These are phyloP conservation scores for Cryptosporidium sp. DNA, from an alignment of 169 alveolate genomes.

Conservation along the genomic window DNA sequence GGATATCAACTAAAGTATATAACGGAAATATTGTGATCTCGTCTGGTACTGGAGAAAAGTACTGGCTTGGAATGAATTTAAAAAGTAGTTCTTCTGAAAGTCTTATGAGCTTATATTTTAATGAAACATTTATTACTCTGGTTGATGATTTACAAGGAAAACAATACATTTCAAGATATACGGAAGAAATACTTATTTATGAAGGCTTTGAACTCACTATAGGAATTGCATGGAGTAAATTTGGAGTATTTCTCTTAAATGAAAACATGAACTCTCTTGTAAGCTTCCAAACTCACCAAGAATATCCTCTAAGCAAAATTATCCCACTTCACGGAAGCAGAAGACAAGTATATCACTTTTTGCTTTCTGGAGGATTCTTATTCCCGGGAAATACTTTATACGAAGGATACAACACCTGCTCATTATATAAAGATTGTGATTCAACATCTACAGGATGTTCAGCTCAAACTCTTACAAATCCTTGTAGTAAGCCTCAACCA, in stretches of 20 bases:
- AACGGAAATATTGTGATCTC: neutral
- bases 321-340: conserved; percentile 6
- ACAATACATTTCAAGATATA: conserved; percentile 7
- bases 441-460: conserved; percentile 19
- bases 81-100: neutral
- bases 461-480: conserved; percentile 30
- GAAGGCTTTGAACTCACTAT: conserved; percentile 6
- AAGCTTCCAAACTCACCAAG: conserved; percentile 1
- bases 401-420: conserved; percentile 10
- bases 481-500: conserved; percentile 9
- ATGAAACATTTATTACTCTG: conserved; percentile 14
- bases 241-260: conserved; percentile 9
- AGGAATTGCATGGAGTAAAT: conserved; percentile 19
- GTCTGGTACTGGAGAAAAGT: neutral
- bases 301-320: neutral
- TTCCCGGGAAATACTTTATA: conserved; percentile 24
- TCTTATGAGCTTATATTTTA: neutral
- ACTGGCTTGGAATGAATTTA: conserved; percentile 5
- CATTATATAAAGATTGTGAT: conserved; percentile 19
- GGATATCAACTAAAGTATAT: neutral
- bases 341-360: conserved; percentile 4
- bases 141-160: neutral
- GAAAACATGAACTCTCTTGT: neutral
- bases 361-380: conserved; percentile 4
- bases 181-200: neutral